Evolutionary conservation across 306 rosid genomes (phyloP).

Genomic region (Ochetophila trinervis): DNA sequence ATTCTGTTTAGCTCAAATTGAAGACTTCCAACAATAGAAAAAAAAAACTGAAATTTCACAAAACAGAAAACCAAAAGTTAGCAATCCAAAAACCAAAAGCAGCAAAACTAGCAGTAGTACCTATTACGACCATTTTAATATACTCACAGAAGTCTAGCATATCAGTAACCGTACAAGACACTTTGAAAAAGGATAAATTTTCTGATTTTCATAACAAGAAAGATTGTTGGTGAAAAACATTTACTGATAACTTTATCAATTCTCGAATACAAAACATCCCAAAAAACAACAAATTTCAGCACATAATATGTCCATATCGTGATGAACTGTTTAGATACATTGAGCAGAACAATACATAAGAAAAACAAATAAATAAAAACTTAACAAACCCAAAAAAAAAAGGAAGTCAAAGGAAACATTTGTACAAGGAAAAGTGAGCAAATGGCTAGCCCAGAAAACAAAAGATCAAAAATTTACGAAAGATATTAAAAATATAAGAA

Average conservation of each 20-base stretch:
- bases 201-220: no score
- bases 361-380: background rate
- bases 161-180: no score
- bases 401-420: background rate
- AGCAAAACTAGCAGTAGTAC: background rate
- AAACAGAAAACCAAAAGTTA: background rate
- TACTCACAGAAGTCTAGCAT: no score
- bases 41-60: background rate
- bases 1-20: constrained; percentile 19
- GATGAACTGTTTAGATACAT: background rate
- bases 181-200: no score
- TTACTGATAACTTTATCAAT: no score
- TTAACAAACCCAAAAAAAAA: background rate
- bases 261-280: no score
- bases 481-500: background rate
- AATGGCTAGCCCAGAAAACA: background rate
- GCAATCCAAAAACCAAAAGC: background rate
- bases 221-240: no score
- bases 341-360: background rate
- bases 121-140: background rate
- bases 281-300: background rate
- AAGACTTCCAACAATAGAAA: background rate
- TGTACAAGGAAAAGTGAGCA: background rate
- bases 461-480: background rate
- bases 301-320: background rate